These are phyloP conservation scores for Benincasa hispida DNA, from an alignment of 306 rosid species.

Conservation along the genomic window DNA sequence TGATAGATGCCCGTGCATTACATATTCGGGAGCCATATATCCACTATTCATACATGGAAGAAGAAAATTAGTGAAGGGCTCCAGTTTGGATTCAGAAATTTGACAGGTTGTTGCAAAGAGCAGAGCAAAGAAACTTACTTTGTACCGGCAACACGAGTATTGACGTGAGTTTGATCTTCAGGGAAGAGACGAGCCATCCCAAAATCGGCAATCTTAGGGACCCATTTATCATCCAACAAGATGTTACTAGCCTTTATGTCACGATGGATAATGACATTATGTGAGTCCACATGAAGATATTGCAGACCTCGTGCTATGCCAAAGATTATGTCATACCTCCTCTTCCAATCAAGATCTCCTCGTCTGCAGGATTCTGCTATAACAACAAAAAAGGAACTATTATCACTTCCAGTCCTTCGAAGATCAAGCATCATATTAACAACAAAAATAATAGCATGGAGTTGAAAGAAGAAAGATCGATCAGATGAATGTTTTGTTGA, in stretches of 20 bases:
- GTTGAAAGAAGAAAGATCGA: not conserved
- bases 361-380: constrained; percentile 40
- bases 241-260: constrained; percentile 91
- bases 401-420: not conserved
- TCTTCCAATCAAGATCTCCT: constrained; percentile 74
- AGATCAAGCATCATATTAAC: not conserved
- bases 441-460: not conserved
- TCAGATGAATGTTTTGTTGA: not conserved
- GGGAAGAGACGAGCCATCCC: constrained; percentile 99
- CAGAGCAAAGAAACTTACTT: constrained; percentile 39
- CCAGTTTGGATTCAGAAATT: not conserved
- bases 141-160: constrained; percentile 95
- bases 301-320: constrained; percentile 83
- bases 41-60: constrained; percentile 37
- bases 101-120: not conserved
- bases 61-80: not conserved
- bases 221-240: constrained; percentile 82
- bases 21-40: constrained; percentile 91
- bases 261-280: constrained; percentile 72
- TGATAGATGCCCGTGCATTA: constrained; percentile 73
- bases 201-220: constrained; percentile 91
- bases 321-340: constrained; percentile 52
- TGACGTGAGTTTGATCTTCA: constrained; percentile 77
- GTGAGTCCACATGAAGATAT: constrained; percentile 91
- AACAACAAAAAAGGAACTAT: not conserved